These are phyloP conservation scores for Capsicum rhomboideum DNA, from an alignment of 257 asterid species.

Conservation along the genomic window DNA sequence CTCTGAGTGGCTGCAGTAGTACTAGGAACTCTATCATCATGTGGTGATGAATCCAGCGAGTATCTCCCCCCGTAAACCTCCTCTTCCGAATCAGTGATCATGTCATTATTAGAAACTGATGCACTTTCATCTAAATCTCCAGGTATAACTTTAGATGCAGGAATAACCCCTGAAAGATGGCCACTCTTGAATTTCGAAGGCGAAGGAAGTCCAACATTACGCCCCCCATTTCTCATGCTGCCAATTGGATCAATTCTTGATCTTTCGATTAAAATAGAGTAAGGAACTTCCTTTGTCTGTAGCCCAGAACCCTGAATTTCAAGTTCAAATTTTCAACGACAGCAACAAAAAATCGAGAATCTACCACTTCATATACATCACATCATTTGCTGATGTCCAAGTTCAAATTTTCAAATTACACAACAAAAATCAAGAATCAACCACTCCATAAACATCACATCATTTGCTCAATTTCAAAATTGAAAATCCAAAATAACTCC, in stretches of 20 bases:
- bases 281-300: slow-evolving; percentile 19
- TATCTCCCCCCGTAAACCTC: slow-evolving; percentile 37
- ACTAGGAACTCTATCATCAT: slow-evolving; percentile 26
- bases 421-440: background rate
- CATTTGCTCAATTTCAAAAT: background rate
- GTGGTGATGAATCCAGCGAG: slow-evolving; percentile 41
- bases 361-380: background rate
- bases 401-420: background rate
- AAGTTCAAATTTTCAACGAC: background rate
- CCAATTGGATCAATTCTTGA: slow-evolving; percentile 25
- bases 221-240: slow-evolving; percentile 18
- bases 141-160: slow-evolving; percentile 27
- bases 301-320: slow-evolving; percentile 29
- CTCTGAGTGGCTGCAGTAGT: slow-evolving; percentile 14
- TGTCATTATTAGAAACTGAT: slow-evolving; percentile 33
- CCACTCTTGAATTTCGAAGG: slow-evolving; percentile 30
- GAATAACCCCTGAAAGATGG: slow-evolving; percentile 29
- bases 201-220: slow-evolving; percentile 33
- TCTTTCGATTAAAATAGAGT: slow-evolving; percentile 16
- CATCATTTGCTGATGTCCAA: background rate
- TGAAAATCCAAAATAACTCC: background rate
- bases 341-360: background rate
- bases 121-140: slow-evolving; percentile 25
- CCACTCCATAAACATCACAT: background rate
- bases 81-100: slow-evolving; percentile 33